Base-by-base conservation (phyloP, 148 eudicot species). In the Diospyros lotus region DNA sequence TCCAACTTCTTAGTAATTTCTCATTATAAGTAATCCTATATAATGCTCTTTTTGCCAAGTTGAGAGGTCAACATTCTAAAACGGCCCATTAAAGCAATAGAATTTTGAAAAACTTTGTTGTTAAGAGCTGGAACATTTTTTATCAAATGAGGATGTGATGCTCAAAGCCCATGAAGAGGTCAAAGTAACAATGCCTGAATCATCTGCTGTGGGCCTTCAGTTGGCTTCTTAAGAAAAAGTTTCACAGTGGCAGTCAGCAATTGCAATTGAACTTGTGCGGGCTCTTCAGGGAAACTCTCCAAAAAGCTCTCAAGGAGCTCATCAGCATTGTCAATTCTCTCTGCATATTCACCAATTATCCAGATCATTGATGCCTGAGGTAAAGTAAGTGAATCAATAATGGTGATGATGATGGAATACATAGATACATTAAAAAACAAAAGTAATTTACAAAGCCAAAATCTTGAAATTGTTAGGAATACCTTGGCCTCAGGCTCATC, bases 401-500 rank as follows among this genome's bases (percentile, higher is more conserved):
- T 12, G 41, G 64, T 12, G 18, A 59, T 9, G 4, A 58, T 45
- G 12, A 66, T 13, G 17, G 4, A 68, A 58, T 52, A n/a, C n/a
- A n/a, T n/a, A 45, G 28, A 71, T 41, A 15, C 63, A 18, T 4
- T 2, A 45, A 58, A 52, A 64, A 64, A 40, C 52, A 64, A 63
- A 15, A 17, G 46, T 63, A 46, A 44, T 43, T 76, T 43, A 56
- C 13, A 72, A 68, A 71, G 18, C 73, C 44, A 68, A 80, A 77
- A 68, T 39, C 65, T 14, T n/a, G 58, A 76, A 79, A 48, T 45
- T 39, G 38, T 43, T 50, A 66, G 76, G 58, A 77, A 6, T 83
- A 95, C 99, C 99, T 95, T 95, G 64, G 99, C 97, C 85, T 95
- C 99, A 38, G 99, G 96, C 80, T 95, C 97, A 88, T 95, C 99